Evolutionary conservation across 2,329 filamentous ascomycete genomes (phyloP).

Genomic region (Penicillium italicum): DNA sequence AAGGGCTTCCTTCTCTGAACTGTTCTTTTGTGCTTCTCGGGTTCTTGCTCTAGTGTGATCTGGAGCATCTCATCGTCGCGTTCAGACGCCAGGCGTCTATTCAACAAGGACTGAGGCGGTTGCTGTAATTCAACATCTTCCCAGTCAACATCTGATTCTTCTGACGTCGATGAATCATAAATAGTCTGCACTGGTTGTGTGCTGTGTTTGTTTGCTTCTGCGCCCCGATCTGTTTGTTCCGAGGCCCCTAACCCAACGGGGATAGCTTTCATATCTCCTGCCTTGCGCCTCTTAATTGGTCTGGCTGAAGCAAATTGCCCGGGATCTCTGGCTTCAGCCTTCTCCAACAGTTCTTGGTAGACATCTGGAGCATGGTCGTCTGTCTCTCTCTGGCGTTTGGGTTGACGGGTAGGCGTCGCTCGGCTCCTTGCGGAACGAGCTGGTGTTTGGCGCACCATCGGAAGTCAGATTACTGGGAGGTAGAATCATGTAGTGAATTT

Average conservation of each 20-base stretch:
- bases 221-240: constrained; percentile 13
- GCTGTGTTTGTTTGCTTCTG: constrained; percentile 9
- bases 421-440: constrained; percentile 17
- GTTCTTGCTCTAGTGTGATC: constrained; percentile 38
- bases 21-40: constrained; percentile 23
- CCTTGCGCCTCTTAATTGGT: constrained; percentile 40
- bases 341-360: constrained; percentile 43
- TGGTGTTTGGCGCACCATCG: constrained; percentile 23
- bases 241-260: neutral
- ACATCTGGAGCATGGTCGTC: constrained; percentile 35
- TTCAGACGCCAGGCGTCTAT: neutral
- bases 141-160: constrained; percentile 62
- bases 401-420: constrained; percentile 8
- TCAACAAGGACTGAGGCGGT: constrained; percentile 18
- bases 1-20: constrained; percentile 49
- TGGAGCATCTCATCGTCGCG: constrained; percentile 30
- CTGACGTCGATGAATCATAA: constrained; percentile 46
- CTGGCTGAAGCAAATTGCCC: constrained; percentile 24
- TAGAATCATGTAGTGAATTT: neutral
- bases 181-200: constrained; percentile 29
- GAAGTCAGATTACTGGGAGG: neutral
- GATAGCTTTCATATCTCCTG: constrained; percentile 26
- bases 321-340: constrained; percentile 36
- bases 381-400: constrained; percentile 8
- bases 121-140: constrained; percentile 55